Conservation (phyloP, 805 yeast genomes). For the Candida stauntonica region DNA sequence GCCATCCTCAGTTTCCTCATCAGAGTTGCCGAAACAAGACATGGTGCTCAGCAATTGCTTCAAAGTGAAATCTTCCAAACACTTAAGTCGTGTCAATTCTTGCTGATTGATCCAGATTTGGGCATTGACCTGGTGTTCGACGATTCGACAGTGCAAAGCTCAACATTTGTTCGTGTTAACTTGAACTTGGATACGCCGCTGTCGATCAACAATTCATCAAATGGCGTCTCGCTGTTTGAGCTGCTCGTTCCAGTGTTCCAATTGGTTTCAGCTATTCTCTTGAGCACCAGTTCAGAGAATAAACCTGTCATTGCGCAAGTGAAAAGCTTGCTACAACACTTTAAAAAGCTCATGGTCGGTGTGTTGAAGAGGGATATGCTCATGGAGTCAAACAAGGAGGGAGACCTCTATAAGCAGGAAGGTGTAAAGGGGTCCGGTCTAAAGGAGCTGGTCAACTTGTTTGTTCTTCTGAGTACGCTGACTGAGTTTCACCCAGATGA, state of each 20-base stretch:
- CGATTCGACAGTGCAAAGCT: constrained; percentile 28
- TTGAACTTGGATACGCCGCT: constrained; percentile 52
- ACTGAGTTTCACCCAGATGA: constrained; percentile 39
- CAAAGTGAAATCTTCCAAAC: constrained; percentile 69
- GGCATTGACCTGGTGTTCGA: constrained; percentile 55
- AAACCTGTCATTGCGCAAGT: constrained; percentile 52
- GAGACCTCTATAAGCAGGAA: constrained; percentile 26
- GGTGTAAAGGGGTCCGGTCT: constrained; percentile 34
- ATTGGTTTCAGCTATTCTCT: constrained; percentile 56
- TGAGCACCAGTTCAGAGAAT: constrained; percentile 78
- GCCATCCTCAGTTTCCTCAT: constrained; percentile 64
- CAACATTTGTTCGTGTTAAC: constrained; percentile 38
- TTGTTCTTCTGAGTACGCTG: constrained; percentile 49
- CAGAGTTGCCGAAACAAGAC: constrained; percentile 69
- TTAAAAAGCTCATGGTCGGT: constrained; percentile 54
- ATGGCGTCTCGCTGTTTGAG: constrained; percentile 55
- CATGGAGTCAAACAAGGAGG: constrained; percentile 26
- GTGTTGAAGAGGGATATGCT: constrained; percentile 55
- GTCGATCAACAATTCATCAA: constrained; percentile 28
- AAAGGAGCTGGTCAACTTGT: constrained; percentile 49
- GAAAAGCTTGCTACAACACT: constrained; percentile 44
- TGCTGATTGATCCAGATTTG: constrained; percentile 72
- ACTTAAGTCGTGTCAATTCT: constrained; percentile 50
- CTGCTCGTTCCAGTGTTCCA: constrained; percentile 72
- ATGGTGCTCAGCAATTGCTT: constrained; percentile 72